Evolutionary conservation across 208 protist species (phyloP).

Genomic region (Crithidia fasciculata): DNA sequence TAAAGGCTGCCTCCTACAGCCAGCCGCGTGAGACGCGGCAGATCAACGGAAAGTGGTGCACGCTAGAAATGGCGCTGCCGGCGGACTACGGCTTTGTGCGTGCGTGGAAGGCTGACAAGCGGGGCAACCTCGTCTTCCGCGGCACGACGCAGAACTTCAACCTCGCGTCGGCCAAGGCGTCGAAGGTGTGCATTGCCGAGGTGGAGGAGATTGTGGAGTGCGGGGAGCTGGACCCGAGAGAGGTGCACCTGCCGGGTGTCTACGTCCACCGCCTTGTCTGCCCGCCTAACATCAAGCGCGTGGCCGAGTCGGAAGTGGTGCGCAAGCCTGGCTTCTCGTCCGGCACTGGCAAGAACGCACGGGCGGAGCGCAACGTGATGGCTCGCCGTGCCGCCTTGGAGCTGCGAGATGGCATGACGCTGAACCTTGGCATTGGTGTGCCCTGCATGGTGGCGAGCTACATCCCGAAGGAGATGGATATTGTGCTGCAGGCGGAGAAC

Average conservation of each 20-base stretch:
- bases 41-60: constrained; percentile 87
- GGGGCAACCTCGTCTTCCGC: constrained; percentile 70
- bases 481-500: constrained; percentile 89
- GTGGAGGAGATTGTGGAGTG: constrained; percentile 93
- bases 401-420: constrained; percentile 93
- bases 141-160: constrained; percentile 95
- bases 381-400: constrained; percentile 90
- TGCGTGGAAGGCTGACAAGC: constrained; percentile 91
- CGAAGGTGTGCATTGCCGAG: constrained; percentile 92
- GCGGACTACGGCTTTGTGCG: constrained; percentile 93
- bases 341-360: constrained; percentile 14
- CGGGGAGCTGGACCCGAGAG: constrained; percentile 82
- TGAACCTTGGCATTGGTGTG: constrained; percentile 96
- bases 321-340: constrained; percentile 9
- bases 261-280: constrained; percentile 90
- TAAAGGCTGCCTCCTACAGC: constrained; percentile 49
- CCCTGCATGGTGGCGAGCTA: constrained; percentile 91
- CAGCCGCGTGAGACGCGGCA: constrained; percentile 65
- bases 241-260: constrained; percentile 91
- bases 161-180: constrained; percentile 73
- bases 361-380: constrained; percentile 50
- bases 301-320: constrained; percentile 23
- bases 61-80: constrained; percentile 86
- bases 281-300: constrained; percentile 11
- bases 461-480: constrained; percentile 65